Evolutionary conservation across 192 early-diverging fungal species (phyloP).

Genomic region (Coemansia guatemalensis): DNA sequence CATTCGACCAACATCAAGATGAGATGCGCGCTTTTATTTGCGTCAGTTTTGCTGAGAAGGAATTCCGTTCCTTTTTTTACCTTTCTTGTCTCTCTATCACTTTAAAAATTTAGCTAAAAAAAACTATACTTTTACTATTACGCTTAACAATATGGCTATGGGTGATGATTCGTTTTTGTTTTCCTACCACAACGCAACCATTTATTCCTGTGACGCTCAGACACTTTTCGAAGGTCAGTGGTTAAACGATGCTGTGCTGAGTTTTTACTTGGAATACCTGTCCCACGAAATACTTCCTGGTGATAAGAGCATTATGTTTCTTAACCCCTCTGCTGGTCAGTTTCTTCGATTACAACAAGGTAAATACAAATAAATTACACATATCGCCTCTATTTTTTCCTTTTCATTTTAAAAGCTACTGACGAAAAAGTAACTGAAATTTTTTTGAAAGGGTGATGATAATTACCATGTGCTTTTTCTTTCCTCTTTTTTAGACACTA

Average conservation of each 20-base stretch:
- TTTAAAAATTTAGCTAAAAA: no score
- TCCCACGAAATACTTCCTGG: slow-evolving; percentile 31
- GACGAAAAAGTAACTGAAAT: not conserved
- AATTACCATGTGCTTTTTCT: not conserved
- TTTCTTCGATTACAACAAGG: slow-evolving; percentile 17
- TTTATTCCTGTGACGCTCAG: slow-evolving; percentile 33
- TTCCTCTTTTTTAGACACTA: not conserved
- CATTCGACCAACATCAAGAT: not conserved
- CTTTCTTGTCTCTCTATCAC: slow-evolving; percentile 3
- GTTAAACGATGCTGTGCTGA: slow-evolving; percentile 45
- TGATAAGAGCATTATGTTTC: slow-evolving; percentile 28
- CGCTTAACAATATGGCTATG: not conserved
- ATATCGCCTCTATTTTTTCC: not conserved
- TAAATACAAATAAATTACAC: not conserved
- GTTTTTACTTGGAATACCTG: slow-evolving; percentile 52
- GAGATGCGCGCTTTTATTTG: not conserved
- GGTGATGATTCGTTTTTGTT: slow-evolving; percentile 17
- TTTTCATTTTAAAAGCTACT: not conserved
- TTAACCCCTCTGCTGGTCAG: slow-evolving; percentile 36
- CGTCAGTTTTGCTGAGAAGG: not conserved
- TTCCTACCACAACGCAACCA: slow-evolving; percentile 31
- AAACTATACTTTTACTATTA: slow-evolving; percentile 1
- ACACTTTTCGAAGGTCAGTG: slow-evolving; percentile 38
- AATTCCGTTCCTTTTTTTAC: not conserved
- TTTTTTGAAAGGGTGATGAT: not conserved